A percentile compares a stretch with the other conserved stretches of the same genome.
These are phyloP conservation scores for Umbelopsis isabellina DNA, from an alignment of 192 early-diverging fungal species.

Conservation along the genomic window DNA sequence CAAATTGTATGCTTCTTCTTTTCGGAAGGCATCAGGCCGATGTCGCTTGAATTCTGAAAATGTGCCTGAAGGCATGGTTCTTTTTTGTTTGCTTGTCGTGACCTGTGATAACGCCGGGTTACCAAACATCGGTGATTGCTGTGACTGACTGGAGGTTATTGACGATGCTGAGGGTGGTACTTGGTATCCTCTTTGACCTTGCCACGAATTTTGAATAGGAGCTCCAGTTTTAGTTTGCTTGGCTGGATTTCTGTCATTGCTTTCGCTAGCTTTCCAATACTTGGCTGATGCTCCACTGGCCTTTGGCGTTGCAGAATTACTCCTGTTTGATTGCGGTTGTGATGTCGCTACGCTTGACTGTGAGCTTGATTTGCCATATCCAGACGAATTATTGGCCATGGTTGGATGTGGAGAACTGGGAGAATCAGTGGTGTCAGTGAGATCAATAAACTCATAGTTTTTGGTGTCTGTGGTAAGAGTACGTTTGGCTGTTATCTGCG, in stretches of 20 bases:
- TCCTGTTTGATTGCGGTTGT: no score
- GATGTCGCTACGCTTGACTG: no score
- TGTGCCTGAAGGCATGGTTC: neutral
- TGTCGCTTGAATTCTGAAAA: neutral
- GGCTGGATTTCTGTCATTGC: no score
- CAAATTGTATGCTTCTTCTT: neutral
- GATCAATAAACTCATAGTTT: neutral
- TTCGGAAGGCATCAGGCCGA: neutral
- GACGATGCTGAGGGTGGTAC: neutral
- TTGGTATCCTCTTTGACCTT: neutral
- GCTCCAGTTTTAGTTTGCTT: neutral
- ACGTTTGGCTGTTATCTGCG: neutral
- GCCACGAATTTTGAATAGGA: no score
- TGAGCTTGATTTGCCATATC: no score
- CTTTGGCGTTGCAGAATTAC: no score
- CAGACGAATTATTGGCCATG: no score
- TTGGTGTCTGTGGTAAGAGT: neutral
- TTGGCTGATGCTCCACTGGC: no score
- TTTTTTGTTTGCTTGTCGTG: neutral
- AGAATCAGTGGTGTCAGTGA: neutral
- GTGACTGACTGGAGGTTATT: neutral
- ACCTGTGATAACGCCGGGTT: neutral
- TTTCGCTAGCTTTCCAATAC: no score
- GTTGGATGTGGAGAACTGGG: no score
- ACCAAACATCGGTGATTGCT: neutral